Evolutionary conservation across 164 flowering plant species (phyloP), one percentile per base, ranked within the genome.

Genomic region (Vitis rupestris): DNA sequence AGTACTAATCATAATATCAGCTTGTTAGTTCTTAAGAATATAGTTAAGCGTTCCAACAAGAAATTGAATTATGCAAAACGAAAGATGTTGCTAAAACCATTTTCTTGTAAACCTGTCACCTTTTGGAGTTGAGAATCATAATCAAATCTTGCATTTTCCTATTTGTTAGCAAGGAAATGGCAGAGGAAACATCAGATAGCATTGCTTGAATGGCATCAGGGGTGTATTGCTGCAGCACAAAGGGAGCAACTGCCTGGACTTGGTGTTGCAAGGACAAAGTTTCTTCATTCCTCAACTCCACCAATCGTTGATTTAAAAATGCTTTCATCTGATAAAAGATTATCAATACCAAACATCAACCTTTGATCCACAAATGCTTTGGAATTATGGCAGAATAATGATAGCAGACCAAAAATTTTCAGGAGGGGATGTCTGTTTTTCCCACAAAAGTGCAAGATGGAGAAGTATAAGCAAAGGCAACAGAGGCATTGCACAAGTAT

Each of bases 91-190:
- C 61, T 6, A 59, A 63, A 61, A 9, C 11, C 13, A 44, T 9
- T 4, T 6, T 23, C 27, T 23, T 23, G 27, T 27, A 74, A 14
- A 51, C 48, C 51, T 23, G 29, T 1, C 55, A 92, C 99, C 99
- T 95, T 85, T 79, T 91, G 58, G 98, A 95, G 85, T 93, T 95
- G 63, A 95, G 92, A 80, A 89, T 90, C 99, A 95, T 86, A 70
- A 95, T 90, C 76, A 92, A 60, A 66, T 95, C 96, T 30, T 92
- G 76, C 11, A 94, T 88, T 78, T 88, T 93, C 72, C 88, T 82
- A 70, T 90, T 83, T 53, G 96, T 87, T 64, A 95, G 82, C 76
- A 88, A 71, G 7, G 93, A 84, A 71, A 93, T 88, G 63, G 93
- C 92, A 63, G 57, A 74, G 8, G 93, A 88, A 72, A 90, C 72